Percentiles rank a stretch among this genome's conserved stretches.
These are phyloP conservation scores for Aspergillus incahuasiensis DNA, from an alignment of 495 filamentous ascomycete species.

Conservation along the genomic window DNA sequence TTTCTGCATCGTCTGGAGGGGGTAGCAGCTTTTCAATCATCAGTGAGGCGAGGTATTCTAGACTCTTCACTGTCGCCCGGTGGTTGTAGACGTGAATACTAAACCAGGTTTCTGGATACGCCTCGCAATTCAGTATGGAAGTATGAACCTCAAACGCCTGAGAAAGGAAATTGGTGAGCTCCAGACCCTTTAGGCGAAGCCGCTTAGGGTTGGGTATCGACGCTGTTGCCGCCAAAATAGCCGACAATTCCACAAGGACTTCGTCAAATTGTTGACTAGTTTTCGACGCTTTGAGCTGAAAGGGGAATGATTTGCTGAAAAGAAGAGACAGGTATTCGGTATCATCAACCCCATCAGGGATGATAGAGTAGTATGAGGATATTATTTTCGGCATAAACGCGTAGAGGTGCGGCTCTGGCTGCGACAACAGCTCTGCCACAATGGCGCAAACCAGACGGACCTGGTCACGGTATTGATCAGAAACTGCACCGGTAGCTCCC, in stretches of 20 bases:
- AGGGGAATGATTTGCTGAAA: constrained; percentile 87
- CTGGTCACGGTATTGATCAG: constrained; percentile 86
- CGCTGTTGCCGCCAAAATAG: constrained; percentile 76
- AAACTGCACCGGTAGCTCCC: constrained; percentile 69
- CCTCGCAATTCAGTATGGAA: constrained; percentile 82
- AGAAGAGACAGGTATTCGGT: constrained; percentile 74
- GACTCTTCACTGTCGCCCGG: constrained; percentile 77
- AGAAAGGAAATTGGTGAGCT: constrained; percentile 69
- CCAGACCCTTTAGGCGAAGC: constrained; percentile 63
- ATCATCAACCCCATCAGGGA: constrained; percentile 55
- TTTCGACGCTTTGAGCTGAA: constrained; percentile 66
- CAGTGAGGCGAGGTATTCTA: constrained; percentile 78
- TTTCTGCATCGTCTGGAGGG: constrained; percentile 84
- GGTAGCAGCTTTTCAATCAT: constrained; percentile 77
- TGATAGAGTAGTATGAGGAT: constrained; percentile 78
- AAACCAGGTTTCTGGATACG: constrained; percentile 86
- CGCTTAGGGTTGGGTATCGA: constrained; percentile 52
- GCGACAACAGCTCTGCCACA: constrained; percentile 72
- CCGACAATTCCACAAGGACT: constrained; percentile 81
- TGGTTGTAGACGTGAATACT: constrained; percentile 94
- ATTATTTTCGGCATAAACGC: constrained; percentile 88
- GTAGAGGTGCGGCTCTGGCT: constrained; percentile 74
- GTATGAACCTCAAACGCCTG: constrained; percentile 72
- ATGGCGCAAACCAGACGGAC: constrained; percentile 89
- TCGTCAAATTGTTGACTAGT: constrained; percentile 72